Percentiles rank a stretch among this genome's conserved stretches.
phyloP scores from a whole-genome alignment of 2,329 filamentous ascomycete genomes.

The Talaromyces verruculosus region DNA sequence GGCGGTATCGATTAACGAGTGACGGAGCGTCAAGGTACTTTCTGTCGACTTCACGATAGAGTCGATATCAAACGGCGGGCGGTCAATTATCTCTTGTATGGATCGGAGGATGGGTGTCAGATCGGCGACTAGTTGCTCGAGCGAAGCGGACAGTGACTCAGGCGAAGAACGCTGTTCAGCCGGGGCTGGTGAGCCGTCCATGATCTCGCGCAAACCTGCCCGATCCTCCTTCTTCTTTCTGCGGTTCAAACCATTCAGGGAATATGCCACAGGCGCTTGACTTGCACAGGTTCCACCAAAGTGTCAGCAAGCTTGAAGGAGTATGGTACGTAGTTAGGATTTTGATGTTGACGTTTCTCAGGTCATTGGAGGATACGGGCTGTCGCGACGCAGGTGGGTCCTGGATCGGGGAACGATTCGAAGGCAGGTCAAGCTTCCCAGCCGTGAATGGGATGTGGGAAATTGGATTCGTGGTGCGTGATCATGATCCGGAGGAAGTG shows the following conservation, averaged over 20 bases:
- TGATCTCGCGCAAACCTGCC: slow-evolving; percentile 19
- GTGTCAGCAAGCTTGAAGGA: neutral
- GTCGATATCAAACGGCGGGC: slow-evolving; percentile 32
- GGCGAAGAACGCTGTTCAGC: slow-evolving; percentile 19
- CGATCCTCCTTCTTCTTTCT: neutral
- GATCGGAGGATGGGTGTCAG: slow-evolving; percentile 33
- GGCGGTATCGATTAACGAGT: slow-evolving; percentile 58
- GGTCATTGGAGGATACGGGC: slow-evolving; percentile 2
- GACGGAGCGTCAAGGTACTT: slow-evolving; percentile 64
- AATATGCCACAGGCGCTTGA: neutral
- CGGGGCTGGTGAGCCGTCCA: slow-evolving; percentile 16
- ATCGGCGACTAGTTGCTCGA: slow-evolving; percentile 16
- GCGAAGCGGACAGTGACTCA: slow-evolving; percentile 9
- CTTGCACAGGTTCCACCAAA: neutral
- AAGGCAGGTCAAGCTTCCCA: neutral
- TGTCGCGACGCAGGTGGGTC: slow-evolving; percentile 11
- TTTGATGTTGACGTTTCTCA: neutral
- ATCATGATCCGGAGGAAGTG: neutral
- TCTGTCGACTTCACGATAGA: slow-evolving; percentile 51
- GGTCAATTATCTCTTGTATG: slow-evolving; percentile 36
- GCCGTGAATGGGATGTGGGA: neutral
- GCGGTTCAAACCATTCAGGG: slow-evolving; percentile 1
- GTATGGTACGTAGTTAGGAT: neutral
- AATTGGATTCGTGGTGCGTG: neutral
- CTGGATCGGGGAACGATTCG: neutral